These are phyloP conservation scores for Podospora bellae-mahoneyi DNA, from an alignment of 495 filamentous ascomycete species.

Conservation along the genomic window DNA sequence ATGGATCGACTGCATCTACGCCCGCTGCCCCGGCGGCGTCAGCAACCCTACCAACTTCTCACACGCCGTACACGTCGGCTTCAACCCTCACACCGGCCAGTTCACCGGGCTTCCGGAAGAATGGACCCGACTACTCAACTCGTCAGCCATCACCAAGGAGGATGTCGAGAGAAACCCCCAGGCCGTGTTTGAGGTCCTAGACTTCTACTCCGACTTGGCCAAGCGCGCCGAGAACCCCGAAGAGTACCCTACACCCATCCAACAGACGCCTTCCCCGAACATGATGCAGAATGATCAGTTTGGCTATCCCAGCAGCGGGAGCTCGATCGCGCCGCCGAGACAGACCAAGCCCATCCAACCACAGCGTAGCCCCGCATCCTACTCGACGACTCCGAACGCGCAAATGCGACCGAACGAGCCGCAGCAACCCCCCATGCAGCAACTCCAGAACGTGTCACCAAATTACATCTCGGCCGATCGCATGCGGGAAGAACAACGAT, in stretches of 20 bases:
- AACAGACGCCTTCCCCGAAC: slow-evolving; percentile 56
- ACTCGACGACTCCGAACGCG: slow-evolving; percentile 24
- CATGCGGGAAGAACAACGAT: slow-evolving; percentile 51
- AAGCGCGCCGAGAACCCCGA: slow-evolving; percentile 80
- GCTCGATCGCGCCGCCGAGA: slow-evolving; percentile 72
- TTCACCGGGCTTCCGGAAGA: slow-evolving; percentile 91
- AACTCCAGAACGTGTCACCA: slow-evolving; percentile 45
- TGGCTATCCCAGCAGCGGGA: slow-evolving; percentile 57
- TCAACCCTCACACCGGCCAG: slow-evolving; percentile 87
- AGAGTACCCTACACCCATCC: slow-evolving; percentile 69
- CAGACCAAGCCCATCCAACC: slow-evolving; percentile 48
- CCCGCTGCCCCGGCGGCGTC: slow-evolving; percentile 91
- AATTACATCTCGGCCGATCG: slow-evolving; percentile 54
- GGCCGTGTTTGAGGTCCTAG: slow-evolving; percentile 92
- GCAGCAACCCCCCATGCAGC: slow-evolving; percentile 40
- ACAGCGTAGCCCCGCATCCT: slow-evolving; percentile 45
- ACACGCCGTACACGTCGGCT: slow-evolving; percentile 94
- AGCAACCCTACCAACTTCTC: slow-evolving; percentile 97
- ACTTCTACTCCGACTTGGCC: slow-evolving; percentile 95
- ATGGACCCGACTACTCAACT: slow-evolving; percentile 93
- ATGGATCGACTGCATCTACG: slow-evolving; percentile 97
- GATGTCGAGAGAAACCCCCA: slow-evolving; percentile 98
- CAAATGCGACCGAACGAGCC: slow-evolving; percentile 41
- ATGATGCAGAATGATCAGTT: slow-evolving; percentile 63
- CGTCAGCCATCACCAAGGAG: slow-evolving; percentile 94